Evolutionary conservation across 257 asterid species (phyloP), one percentile per base, ranked within the genome.

Genomic region (Solanum pennellii): DNA sequence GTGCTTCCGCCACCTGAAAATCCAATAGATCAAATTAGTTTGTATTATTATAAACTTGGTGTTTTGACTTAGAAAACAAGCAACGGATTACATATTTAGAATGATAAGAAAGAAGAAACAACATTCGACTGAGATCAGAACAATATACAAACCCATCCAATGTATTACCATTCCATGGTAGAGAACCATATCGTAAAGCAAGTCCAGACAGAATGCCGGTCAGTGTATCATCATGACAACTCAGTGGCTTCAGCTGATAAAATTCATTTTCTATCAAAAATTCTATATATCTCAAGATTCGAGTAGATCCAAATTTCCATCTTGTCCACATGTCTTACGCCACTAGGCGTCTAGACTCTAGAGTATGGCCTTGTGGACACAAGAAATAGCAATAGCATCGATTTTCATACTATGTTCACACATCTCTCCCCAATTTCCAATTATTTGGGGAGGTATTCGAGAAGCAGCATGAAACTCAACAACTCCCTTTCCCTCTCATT

Each of bases 1-100:
- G 98, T 73, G 98, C 95, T 60, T 93, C 91, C 21, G 98, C 99
- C 82, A 96, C 97, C 98, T 96, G 95, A 85, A 86, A 89, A 68
- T 84, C 71, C 84, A 49, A 72, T 82, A 76, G 44, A 77, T 37
- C 42, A 83, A 87, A 62, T 23, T 59, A 18, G 66, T 73, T 16
- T 85, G 84, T 82, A 83, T 21, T 31, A 21, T 16, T 60, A 41
- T 65, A 71, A 37, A 82, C 83, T 71, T 31, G 49, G 62, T 44
- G 33, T 49, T 82, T 82, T 82, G 18, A 82, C 85, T 86, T 31
- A 44, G 68, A 45, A 49, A 82, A 31, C 29, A 82, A 7, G 13
- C 71, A 37, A 49, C 60, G 42, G 3, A 7, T 31, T 82, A 31
- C 49, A 29, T 52, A 49, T 82, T 49, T 49, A 31, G 69, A 82